These are phyloP conservation scores for Sapria himalayana DNA, from an alignment of 345 rosid species.

Conservation along the genomic window DNA sequence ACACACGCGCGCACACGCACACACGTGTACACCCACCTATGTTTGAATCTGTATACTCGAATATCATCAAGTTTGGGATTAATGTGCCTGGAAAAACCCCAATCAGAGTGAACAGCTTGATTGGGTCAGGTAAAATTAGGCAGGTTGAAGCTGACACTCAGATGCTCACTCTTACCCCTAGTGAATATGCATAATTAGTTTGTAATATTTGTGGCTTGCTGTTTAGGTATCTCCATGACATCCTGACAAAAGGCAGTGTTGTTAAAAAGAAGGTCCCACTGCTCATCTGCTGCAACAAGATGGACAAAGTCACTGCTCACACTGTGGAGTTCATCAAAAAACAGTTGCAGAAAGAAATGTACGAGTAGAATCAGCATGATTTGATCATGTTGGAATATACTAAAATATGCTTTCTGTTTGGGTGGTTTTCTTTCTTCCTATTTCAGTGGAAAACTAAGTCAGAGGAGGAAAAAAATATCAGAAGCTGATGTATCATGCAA, in stretches of 20 bases:
- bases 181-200: not conserved
- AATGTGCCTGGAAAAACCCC: no score
- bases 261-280: constrained; percentile 61
- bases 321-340: constrained; percentile 76
- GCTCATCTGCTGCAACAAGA: constrained; percentile 74
- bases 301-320: constrained; percentile 89
- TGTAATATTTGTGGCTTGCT: constrained; percentile 8
- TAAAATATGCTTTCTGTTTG: not conserved
- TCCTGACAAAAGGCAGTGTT: constrained; percentile 57
- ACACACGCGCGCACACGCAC: not conserved
- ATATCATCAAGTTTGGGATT: no score
- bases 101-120: no score
- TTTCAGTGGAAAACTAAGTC: constrained; percentile 43
- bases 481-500: constrained; percentile 67
- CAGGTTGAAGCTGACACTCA: no score
- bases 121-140: no score
- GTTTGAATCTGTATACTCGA: no score
- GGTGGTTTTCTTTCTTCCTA: constrained; percentile 5
- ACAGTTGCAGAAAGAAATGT: constrained; percentile 94
- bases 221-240: constrained; percentile 66
- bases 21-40: no score
- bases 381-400: not conserved
- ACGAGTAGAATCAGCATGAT: constrained; percentile 6
- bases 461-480: constrained; percentile 50
- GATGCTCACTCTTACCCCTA: no score